Base-by-base conservation (phyloP, 106 monocot species). In the Apostasia shenzhenica region DNA sequence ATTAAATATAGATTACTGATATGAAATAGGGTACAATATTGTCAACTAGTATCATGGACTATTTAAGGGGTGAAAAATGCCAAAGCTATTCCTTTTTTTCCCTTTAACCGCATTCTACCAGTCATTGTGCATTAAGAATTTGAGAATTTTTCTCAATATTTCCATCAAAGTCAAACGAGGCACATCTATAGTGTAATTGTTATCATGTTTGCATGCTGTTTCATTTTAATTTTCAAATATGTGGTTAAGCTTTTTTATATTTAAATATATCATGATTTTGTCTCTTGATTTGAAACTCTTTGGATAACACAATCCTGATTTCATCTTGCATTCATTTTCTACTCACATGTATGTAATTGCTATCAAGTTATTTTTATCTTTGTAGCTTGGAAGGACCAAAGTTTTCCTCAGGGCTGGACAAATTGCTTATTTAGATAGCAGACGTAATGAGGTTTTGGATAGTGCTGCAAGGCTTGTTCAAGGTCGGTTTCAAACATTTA, bases 401-500 rank as follows among this genome's bases (percentile, higher is more conserved):
- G 85, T 99, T 72, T 99, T 99, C 63, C 83, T 99, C 2, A 90
- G 99, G 77, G 87, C 87, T 55, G 99, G 99, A 70, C 99, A 99
- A 66, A 99, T 99, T 71, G 99, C 89, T 56, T 37, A 82, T 50
- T 72, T 99, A 67, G 99, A 99, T 78, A 78, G 81, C 73, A 72
- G 78, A 45, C 89, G 99, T 46, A 61, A 65, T 70, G 90, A 99
- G 59, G 83, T 93, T 74, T 71, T 99, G 75, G 85, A 99, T 75
- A 73, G 70, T 69, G 83, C 93, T 65, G 99, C 93, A 67, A 87
- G 67, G 54, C 63, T 81, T 70, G 77, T 99, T 72, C 99, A 99
- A 74, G 51, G 78, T 71, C 58, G 63, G 73, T 87, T 90, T 59
- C 75, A 76, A 62, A 88, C 81, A 58, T 93, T 77, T 73, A 58